Percentiles rank a stretch among this genome's conserved stretches.
These are phyloP conservation scores for Microdochium bolleyi DNA, from an alignment of 2,329 filamentous ascomycete species.

Conservation along the genomic window DNA sequence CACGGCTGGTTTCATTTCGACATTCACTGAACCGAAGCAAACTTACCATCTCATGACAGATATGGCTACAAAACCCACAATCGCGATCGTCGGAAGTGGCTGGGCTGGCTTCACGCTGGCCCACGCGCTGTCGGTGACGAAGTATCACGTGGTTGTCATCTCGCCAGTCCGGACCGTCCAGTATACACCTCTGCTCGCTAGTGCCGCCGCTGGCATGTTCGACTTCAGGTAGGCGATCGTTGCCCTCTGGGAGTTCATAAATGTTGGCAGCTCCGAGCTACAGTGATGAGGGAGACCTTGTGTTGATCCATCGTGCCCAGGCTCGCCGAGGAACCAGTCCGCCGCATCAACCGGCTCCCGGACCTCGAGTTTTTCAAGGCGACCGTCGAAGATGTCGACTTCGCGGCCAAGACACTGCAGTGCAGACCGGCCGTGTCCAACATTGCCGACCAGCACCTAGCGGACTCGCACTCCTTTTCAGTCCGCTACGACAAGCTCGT, in stretches of 20 bases:
- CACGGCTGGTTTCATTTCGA: no score
- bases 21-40: no score
- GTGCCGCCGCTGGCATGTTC: constrained; percentile 33
- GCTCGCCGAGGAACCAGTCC: constrained; percentile 33
- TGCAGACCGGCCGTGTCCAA: constrained; percentile 21
- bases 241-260: not conserved
- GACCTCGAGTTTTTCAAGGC: constrained; percentile 29
- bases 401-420: constrained; percentile 19
- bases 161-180: constrained; percentile 31
- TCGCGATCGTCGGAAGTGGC: constrained; percentile 26
- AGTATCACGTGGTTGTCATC: constrained; percentile 29
- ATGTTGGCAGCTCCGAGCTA: not conserved
- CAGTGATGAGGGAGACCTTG: not conserved
- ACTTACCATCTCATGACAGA: not conserved
- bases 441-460: constrained; percentile 15
- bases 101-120: constrained; percentile 30
- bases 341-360: constrained; percentile 17
- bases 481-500: constrained; percentile 32
- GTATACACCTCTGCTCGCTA: constrained; percentile 35
- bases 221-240: constrained; percentile 21
- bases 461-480: constrained; percentile 17
- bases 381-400: constrained; percentile 26
- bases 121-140: constrained; percentile 22
- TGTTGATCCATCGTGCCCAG: not conserved
- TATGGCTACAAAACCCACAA: constrained; percentile 3